phyloP scores from a whole-genome alignment of 768 basidiomycete genomes.

The Cystobasidium ongulense region DNA sequence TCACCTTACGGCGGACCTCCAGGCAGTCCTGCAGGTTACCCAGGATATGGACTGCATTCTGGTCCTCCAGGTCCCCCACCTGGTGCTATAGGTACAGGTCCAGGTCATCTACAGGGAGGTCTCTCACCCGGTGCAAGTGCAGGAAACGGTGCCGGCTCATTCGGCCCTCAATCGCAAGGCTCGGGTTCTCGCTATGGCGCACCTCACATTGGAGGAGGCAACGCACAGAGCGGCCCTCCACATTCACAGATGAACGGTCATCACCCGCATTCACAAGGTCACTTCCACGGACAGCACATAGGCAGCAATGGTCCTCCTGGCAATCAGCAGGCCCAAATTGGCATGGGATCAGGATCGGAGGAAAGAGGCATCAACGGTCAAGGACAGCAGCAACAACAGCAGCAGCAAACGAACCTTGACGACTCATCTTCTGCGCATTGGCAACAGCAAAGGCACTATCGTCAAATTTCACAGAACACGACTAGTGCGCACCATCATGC shows the following conservation, averaged over 20 bases:
- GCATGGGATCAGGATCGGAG: conserved; percentile 16
- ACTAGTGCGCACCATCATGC: conserved; percentile 89
- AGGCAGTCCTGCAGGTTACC: conserved; percentile 6
- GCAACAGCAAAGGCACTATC: conserved; percentile 39
- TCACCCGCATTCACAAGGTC: conserved; percentile 5
- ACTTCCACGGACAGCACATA: conserved; percentile 10
- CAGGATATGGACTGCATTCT: not conserved
- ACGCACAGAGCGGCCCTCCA: not conserved
- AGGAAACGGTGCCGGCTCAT: not conserved
- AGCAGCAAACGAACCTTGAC: conserved; percentile 8
- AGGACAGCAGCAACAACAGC: conserved; percentile 3
- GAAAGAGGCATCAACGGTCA: not conserved
- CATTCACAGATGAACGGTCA: conserved; percentile 9
- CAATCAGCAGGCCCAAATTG: not conserved
- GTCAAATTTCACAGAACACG: conserved; percentile 70
- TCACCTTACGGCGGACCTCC: conserved; percentile 1
- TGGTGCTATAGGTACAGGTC: conserved; percentile 6
- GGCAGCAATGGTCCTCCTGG: not conserved
- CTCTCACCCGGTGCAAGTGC: not conserved
- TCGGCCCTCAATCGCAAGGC: not conserved
- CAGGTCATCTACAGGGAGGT: not conserved
- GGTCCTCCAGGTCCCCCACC: conserved; percentile 9
- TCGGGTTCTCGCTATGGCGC: not conserved
- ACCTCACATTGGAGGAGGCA: not conserved
- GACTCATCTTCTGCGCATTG: conserved; percentile 36